These are phyloP conservation scores for Fomitiporia mediterranea DNA, from an alignment of 1,284 basidiomycete genomes.

Conservation along the genomic window DNA sequence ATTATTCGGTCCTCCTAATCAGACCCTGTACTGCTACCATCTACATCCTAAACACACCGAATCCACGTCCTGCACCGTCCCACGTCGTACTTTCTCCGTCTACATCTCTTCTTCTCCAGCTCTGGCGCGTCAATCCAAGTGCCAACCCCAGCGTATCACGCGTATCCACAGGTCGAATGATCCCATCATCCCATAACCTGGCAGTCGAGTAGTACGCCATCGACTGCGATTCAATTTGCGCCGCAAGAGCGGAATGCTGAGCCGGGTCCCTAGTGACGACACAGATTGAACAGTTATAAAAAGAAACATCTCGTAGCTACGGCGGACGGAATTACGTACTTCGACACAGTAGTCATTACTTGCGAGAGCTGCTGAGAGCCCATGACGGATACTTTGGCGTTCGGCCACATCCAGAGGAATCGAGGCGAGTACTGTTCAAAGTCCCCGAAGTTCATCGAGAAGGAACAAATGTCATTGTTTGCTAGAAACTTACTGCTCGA, in stretches of 20 bases:
- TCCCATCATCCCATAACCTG: conserved; percentile 92
- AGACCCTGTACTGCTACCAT: too few relatives aligned
- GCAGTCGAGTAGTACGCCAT: conserved; percentile 85
- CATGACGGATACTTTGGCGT: conserved; percentile 96
- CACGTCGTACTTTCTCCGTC: conserved; percentile 45
- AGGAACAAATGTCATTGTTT: background rate
- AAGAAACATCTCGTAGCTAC: background rate
- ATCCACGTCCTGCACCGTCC: conserved; percentile 72
- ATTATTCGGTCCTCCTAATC: too few relatives aligned
- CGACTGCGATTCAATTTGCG: conserved; percentile 84
- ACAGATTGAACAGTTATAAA: background rate
- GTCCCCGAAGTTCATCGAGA: background rate
- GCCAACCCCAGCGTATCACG: conserved; percentile 83
- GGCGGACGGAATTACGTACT: conserved; percentile 47
- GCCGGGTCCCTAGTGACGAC: conserved; percentile 63
- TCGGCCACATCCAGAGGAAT: conserved; percentile 99
- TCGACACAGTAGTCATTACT: conserved; percentile 89
- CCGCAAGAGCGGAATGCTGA: conserved; percentile 69
- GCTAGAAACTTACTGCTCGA: conserved; percentile 57
- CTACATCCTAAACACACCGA: conserved; percentile 88
- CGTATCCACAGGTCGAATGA: conserved; percentile 90
- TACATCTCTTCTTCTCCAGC: conserved; percentile 27
- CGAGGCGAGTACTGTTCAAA: conserved; percentile 75
- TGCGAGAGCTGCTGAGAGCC: conserved; percentile 88
- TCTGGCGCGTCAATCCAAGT: conserved; percentile 67